Conservation (phyloP, 768 basidiomycete species). For the Xerocomellus amylosporus region DNA sequence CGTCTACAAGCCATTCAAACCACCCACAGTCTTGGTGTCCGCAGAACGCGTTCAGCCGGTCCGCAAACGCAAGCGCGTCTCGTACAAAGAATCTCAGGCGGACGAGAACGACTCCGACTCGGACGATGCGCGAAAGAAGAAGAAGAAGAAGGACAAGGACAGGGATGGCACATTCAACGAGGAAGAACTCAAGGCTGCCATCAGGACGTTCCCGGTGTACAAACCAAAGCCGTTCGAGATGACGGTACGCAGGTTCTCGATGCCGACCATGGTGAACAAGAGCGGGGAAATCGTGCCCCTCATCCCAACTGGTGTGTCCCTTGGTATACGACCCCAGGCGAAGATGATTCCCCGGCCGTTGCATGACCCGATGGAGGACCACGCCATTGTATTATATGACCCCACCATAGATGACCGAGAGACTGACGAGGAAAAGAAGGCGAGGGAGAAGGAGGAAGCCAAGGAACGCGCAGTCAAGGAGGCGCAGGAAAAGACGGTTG, state of each 20-base stretch:
- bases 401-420: slow-evolving; percentile 93
- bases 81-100: slow-evolving; percentile 70
- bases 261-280: slow-evolving; percentile 77
- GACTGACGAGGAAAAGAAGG: slow-evolving; percentile 80
- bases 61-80: slow-evolving; percentile 85
- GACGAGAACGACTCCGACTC: slow-evolving; percentile 59
- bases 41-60: slow-evolving; percentile 58
- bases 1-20: slow-evolving; percentile 78
- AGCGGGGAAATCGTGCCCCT: slow-evolving; percentile 60
- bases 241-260: slow-evolving; percentile 64
- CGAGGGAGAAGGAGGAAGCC: slow-evolving; percentile 69
- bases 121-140: slow-evolving; percentile 49
- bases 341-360: slow-evolving; percentile 85
- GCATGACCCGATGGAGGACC: slow-evolving; percentile 97
- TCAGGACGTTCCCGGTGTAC: slow-evolving; percentile 75
- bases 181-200: slow-evolving; percentile 58
- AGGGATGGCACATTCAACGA: slow-evolving; percentile 60
- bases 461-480: slow-evolving; percentile 62
- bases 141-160: slow-evolving; percentile 64
- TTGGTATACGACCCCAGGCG: slow-evolving; percentile 81
- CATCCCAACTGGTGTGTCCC: slow-evolving; percentile 61
- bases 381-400: slow-evolving; percentile 95
- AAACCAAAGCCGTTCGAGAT: slow-evolving; percentile 75
- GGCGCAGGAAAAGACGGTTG: slow-evolving; percentile 65
- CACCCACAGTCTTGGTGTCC: slow-evolving; percentile 49